A percentile compares a stretch with the other conserved stretches of the same genome.
Evolutionary conservation across 345 rosid species (phyloP).

Genomic region (Corchorus olitorius): DNA sequence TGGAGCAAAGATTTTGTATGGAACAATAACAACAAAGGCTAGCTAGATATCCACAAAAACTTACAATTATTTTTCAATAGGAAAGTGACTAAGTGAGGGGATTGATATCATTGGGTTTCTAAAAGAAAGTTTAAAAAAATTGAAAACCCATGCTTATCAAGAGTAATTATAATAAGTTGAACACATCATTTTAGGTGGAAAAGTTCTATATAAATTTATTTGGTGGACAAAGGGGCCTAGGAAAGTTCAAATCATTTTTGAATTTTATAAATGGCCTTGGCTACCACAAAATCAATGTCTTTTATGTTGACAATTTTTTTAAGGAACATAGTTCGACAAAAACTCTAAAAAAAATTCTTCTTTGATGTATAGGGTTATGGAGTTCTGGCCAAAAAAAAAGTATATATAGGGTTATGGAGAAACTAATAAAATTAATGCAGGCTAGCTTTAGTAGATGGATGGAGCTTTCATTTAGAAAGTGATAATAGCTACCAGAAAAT

Average conservation of each 20-base stretch:
- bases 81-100: background rate
- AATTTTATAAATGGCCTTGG: background rate
- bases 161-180: slow-evolving; percentile 11
- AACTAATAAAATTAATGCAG: background rate
- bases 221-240: background rate
- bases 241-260: slow-evolving; percentile 14
- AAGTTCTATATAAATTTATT: background rate
- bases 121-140: background rate
- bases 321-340: background rate
- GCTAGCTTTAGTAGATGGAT: background rate
- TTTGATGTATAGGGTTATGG: background rate
- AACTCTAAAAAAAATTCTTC: background rate
- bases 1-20: background rate
- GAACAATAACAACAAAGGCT: background rate
- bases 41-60: background rate
- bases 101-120: background rate
- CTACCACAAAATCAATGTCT: background rate
- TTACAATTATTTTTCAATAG: background rate
- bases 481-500: background rate
- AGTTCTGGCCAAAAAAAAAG: no score
- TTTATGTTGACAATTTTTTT: background rate
- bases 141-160: slow-evolving; percentile 3
- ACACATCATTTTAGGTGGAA: slow-evolving; percentile 16
- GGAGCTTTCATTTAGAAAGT: background rate
- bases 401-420: background rate